Evolutionary conservation across 495 filamentous ascomycete species (phyloP).

Genomic region (Penicillium coffeae): DNA sequence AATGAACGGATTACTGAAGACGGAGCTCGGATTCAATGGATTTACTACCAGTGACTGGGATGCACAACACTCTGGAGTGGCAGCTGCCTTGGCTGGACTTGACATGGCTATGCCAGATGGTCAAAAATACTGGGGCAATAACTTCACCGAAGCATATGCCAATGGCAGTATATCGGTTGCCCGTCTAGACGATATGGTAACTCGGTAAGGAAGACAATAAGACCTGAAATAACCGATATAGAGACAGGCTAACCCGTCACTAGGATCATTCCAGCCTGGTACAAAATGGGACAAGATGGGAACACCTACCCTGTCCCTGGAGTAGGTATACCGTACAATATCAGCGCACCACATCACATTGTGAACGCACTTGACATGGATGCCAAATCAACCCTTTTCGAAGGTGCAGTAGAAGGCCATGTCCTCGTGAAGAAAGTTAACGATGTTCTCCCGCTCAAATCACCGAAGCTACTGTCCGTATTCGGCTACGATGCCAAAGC

Average conservation of each 20-base stretch:
- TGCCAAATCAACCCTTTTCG: slow-evolving; percentile 47
- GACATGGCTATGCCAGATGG: slow-evolving; percentile 56
- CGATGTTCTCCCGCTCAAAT: slow-evolving; percentile 56
- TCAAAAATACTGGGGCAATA: slow-evolving; percentile 19
- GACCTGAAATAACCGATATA: neutral
- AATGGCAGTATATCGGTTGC: slow-evolving; percentile 40
- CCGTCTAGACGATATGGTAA: slow-evolving; percentile 54
- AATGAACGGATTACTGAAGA: slow-evolving; percentile 54
- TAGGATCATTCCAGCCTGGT: slow-evolving; percentile 50
- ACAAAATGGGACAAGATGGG: slow-evolving; percentile 48
- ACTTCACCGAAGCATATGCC: slow-evolving; percentile 41
- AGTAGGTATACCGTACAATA: slow-evolving; percentile 54
- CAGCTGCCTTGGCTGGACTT: slow-evolving; percentile 51
- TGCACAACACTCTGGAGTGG: slow-evolving; percentile 52
- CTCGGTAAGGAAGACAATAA: slow-evolving; percentile 21
- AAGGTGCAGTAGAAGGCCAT: slow-evolving; percentile 58
- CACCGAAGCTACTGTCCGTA: slow-evolving; percentile 52
- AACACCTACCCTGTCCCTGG: slow-evolving; percentile 38
- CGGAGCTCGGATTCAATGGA: slow-evolving; percentile 53
- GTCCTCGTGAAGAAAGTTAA: slow-evolving; percentile 75
- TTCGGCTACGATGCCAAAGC: slow-evolving; percentile 63
- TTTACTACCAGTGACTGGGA: slow-evolving; percentile 55
- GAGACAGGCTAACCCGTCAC: neutral
- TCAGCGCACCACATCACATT: slow-evolving; percentile 70
- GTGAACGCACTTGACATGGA: slow-evolving; percentile 47